Conservation (phyloP, 1,284 basidiomycete species). For the Cryptococcus neoformans region DNA sequence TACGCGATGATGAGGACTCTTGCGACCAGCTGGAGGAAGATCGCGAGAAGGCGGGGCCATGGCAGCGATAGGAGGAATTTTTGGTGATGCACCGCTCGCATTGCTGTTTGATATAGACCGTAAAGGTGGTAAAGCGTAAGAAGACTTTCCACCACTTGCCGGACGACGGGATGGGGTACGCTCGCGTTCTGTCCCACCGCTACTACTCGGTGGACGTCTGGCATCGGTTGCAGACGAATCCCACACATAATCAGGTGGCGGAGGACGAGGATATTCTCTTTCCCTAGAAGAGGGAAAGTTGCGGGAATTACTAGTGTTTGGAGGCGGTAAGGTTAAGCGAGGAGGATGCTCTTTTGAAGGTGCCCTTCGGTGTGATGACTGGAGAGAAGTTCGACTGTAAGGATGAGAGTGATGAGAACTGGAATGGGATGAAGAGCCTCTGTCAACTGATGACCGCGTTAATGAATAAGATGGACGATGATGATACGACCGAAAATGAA, state of each 20-base stretch:
- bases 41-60: too few relatives aligned
- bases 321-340: slow-evolving; percentile 15
- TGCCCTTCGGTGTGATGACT: not conserved
- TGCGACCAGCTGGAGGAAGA: too few relatives aligned
- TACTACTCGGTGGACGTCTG: not conserved
- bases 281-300: slow-evolving; percentile 4
- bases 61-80: too few relatives aligned
- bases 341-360: slow-evolving; percentile 5
- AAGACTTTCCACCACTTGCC: too few relatives aligned
- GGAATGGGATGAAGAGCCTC: slow-evolving; percentile 5
- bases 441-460: not conserved
- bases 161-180: too few relatives aligned
- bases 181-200: not conserved
- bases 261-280: not conserved
- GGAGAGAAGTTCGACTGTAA: slow-evolving; percentile 3
- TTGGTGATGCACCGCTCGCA: too few relatives aligned
- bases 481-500: slow-evolving; percentile 2
- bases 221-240: not conserved
- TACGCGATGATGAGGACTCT: too few relatives aligned
- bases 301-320: slow-evolving; percentile 5
- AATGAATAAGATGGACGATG: not conserved
- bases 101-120: too few relatives aligned
- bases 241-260: not conserved
- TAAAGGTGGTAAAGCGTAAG: too few relatives aligned
- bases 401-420: slow-evolving; percentile 13